phyloP scores from a whole-genome alignment of 768 basidiomycete species.

The Phanerodontia chrysosporium region DNA sequence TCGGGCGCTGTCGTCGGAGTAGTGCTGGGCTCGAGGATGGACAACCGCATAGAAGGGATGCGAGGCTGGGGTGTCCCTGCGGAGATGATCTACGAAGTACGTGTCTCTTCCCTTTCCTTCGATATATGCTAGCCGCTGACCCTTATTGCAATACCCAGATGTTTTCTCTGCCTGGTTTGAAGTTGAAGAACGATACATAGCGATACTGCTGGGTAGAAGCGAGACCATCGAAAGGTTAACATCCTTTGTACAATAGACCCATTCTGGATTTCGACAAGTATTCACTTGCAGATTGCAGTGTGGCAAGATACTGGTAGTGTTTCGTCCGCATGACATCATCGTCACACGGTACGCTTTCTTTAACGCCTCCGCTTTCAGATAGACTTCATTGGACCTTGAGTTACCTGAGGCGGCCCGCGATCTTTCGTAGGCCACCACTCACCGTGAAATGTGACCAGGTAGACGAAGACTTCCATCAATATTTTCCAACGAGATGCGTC shows the following conservation, averaged over 20 bases:
- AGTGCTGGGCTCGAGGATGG: slow-evolving; percentile 56
- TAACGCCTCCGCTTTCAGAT: too few species aligned
- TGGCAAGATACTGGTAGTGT: background rate
- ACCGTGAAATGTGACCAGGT: background rate
- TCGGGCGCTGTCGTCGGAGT: slow-evolving; percentile 64
- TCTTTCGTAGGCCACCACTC: too few species aligned
- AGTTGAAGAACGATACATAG: slow-evolving; percentile 14
- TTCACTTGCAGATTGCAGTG: too few species aligned
- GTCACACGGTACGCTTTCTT: background rate
- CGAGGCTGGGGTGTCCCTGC: slow-evolving; percentile 61
- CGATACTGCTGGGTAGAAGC: background rate
- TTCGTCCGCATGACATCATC: background rate
- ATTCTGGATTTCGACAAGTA: too few species aligned
- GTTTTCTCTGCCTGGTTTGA: slow-evolving; percentile 49
- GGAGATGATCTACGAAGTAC: slow-evolving; percentile 61
- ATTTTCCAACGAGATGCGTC: background rate
- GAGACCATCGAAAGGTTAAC: too few species aligned
- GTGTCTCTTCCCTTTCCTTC: slow-evolving; percentile 8
- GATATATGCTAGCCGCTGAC: background rate
- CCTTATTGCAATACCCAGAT: too few species aligned
- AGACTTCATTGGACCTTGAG: too few species aligned
- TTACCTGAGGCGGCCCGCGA: background rate
- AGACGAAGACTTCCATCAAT: background rate
- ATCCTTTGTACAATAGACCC: background rate
- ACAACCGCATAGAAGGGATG: slow-evolving; percentile 48